Evolutionary conservation across 2,329 filamentous ascomycete species (phyloP).

Genomic region (Xylariales sp.): DNA sequence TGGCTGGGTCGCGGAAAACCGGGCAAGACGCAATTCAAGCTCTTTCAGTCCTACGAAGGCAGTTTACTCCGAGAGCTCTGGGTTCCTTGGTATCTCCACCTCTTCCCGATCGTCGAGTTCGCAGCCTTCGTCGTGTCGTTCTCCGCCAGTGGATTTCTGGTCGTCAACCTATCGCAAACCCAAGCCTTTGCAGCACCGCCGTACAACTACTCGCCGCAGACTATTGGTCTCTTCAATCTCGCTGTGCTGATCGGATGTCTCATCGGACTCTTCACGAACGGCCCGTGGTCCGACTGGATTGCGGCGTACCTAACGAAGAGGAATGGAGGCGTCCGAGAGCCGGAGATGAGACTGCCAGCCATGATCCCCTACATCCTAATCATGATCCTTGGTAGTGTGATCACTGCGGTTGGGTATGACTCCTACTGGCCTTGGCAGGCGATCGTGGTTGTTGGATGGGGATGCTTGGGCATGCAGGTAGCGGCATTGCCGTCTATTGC

Average conservation of each 20-base stretch:
- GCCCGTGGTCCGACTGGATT: slow-evolving; percentile 40
- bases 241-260: slow-evolving; percentile 36
- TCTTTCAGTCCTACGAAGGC: slow-evolving; percentile 43
- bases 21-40: slow-evolving; percentile 49
- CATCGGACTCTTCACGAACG: slow-evolving; percentile 36
- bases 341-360: slow-evolving; percentile 43
- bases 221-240: slow-evolving; percentile 46
- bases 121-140: slow-evolving; percentile 7
- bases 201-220: slow-evolving; percentile 13
- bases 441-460: slow-evolving; percentile 45
- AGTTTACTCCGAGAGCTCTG: slow-evolving; percentile 50
- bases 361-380: slow-evolving; percentile 39
- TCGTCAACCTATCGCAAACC: slow-evolving; percentile 7
- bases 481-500: slow-evolving; percentile 53
- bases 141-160: slow-evolving; percentile 4
- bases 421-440: slow-evolving; percentile 42
- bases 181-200: slow-evolving; percentile 34
- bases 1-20: slow-evolving; percentile 52
- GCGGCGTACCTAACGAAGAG: slow-evolving; percentile 32
- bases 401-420: slow-evolving; percentile 43
- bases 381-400: slow-evolving; percentile 39
- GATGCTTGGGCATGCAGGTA: slow-evolving; percentile 26
- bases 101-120: slow-evolving; percentile 47
- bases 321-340: slow-evolving; percentile 42
- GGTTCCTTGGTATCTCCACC: slow-evolving; percentile 58